Evolutionary conservation across 2,329 filamentous ascomycete genomes (phyloP), one percentile per base, ranked within the genome.

Genomic region (Keithomyces neogunnii): DNA sequence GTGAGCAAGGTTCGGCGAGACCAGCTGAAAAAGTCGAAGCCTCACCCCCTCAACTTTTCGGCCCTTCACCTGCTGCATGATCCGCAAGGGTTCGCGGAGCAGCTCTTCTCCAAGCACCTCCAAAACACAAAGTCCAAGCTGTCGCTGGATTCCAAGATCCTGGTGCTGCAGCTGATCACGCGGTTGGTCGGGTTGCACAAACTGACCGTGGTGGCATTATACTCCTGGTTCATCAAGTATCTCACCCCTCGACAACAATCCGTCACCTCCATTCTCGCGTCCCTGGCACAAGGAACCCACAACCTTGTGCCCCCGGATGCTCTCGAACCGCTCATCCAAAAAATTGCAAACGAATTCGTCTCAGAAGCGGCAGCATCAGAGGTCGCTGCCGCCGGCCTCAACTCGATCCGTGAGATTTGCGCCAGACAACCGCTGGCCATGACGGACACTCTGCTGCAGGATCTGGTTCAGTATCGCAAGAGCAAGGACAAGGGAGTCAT

Each of bases 401-500:
- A 97, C 66, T 87, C 90, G 11, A 97, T 99, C 58, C 84, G 93
- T 48, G 93, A 99, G 64, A 88, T 99, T 30, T 96, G 92, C 67
- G 86, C 85, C 3, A 81, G 93, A 56, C 93, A 99, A 63, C 92
- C 93, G 1, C 74, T 97, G n/a, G 91, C 91, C 5, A 97, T 99
- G 88, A 90, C 84, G 48, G 91, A 97, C 57, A 96, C 91, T 0
- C 72, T 99, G n/a, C 73, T 99, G 32, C 92, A 99, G 67, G 93
- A 99, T 74, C 72, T 99, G 49, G 90, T 97, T 8, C 87, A 93
- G 74, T 97, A 99, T 71, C 82, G 89, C 54, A 96, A 95, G 75
- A 95, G 89, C 65, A 99, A 99, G 66, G 93, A 99, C 65, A 99
- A 97, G 74, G 91, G 92, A 53, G 88, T 93, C n/a, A 91, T 95